Evolutionary conservation across 805 yeast genomes (phyloP), one percentile per base, ranked within the genome.

Genomic region (Teunomyces stri): DNA sequence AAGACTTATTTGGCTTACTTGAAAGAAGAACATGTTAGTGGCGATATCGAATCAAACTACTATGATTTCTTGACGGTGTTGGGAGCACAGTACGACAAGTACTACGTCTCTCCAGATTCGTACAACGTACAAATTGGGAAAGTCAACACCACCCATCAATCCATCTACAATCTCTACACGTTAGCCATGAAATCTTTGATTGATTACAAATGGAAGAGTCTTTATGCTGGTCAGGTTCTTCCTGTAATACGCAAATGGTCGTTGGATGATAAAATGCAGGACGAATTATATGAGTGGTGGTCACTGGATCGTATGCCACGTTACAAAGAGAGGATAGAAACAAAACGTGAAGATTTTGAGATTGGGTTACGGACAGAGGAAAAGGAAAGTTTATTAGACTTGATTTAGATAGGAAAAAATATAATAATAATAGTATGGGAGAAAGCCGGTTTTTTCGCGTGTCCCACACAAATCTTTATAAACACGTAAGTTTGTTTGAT

Each of bases 161-260:
- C 53, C n/a, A 48, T 51, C 25, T 50, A 44, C 25, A 42, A 36
- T 13, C 48, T 59, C n/a, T 62, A 60, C 45, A 41, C 27, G 21
- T 50, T 50, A 18, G 57, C 62, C 1, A 48, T 72, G 56, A 60
- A 60, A 42, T 42, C 48, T 3, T 54, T 70, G 34, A 56, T 72
- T 3, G 56, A 64, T 15, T 37, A 49, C 28, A 67, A 66, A 48
- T 64, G 73, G 52, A 53, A 54, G 29, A 38, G 56, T 9, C 60
- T 63, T 5, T 51, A 50, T 30, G 54, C 62, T 37, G 69, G 66
- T 1, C 70, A 65, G 45, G 56, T 64, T 21, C 52, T 46, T 2
- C 68, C 68, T 9, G 54, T 71, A 12, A 59, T 69, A 11, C 53
- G 59, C n/a, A 64, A 70, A 54, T 72, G 78, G 78, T 43, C 65